Evolutionary conservation across 768 basidiomycete genomes (phyloP), one percentile per base, ranked within the genome.

Genomic region (Megacollybia marginata): DNA sequence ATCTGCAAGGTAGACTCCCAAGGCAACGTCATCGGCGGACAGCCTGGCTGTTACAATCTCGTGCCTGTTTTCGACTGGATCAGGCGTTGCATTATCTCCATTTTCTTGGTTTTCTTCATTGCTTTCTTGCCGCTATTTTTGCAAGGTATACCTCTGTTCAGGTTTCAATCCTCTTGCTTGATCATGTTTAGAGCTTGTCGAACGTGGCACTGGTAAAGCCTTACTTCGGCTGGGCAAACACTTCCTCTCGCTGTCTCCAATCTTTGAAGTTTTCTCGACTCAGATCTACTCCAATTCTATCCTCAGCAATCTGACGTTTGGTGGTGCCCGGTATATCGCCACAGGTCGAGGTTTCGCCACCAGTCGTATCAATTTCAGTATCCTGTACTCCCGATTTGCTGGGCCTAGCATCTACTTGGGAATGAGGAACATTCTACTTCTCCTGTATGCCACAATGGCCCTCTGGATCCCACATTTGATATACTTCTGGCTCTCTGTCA

Each of bases 361-460:
- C 10, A 94, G 90, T 35, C 84, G 96, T 33, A 89, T 97, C 54
- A 91, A 85, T 28, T 99, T 99, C 78, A 85, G 85, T 59, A 95
- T 97, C 59, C 80, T 98, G 23, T 99, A 97, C 69, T 97, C 96
- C 16, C 88, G 96, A 48, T 99, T 99, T 69, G 96, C 96, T 42
- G 96, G 96, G 15, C 95, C 96, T n/a, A 94, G 92, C 59, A 97
- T 99, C 65, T 99, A 99, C 74, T 83, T 97, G 77, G 95, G 95
- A 55, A 91, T 98, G 84, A 79, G 96, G 55, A 95, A 94, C 55
- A 73, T 97, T 18, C 71, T 97, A 23, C 63, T 98, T 50, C 74
- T 99, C 58, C 83, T 96, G 48, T 99, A 95, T 63, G 83, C 85
- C 57, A 91, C 93, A 42, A 75, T 98, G 72, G 71, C 91, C 19